phyloP scores from a whole-genome alignment of 23 red algal species.

The Agarophyton chilense region DNA sequence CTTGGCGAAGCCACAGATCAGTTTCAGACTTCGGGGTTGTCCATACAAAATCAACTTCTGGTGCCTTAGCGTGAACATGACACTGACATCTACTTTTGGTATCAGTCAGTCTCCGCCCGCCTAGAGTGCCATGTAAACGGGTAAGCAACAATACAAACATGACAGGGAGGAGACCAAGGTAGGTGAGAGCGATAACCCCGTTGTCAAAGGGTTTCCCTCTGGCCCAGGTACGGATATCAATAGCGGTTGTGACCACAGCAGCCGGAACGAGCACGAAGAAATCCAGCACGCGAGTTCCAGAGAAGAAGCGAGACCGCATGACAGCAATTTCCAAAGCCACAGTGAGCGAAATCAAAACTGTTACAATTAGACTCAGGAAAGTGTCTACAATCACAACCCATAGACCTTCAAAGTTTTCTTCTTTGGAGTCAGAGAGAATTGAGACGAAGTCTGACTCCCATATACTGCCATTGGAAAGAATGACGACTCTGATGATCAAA shows the following conservation, averaged over 20 bases:
- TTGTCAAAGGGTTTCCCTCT: background rate
- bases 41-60: conserved; percentile 76
- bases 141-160: conserved; percentile 32
- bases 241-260: background rate
- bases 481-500: conserved; percentile 19
- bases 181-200: conserved; percentile 7
- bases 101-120: conserved; percentile 18
- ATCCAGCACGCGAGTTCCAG: conserved; percentile 3
- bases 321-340: conserved; percentile 15
- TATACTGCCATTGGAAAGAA: conserved; percentile 23
- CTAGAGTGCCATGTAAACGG: conserved; percentile 46
- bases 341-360: conserved; percentile 25
- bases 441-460: conserved; percentile 11
- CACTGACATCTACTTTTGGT: background rate
- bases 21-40: conserved; percentile 42
- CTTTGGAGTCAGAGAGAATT: background rate
- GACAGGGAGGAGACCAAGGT: conserved; percentile 19
- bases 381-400: conserved; percentile 40
- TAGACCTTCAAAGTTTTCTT: background rate
- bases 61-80: conserved; percentile 3
- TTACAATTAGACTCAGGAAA: background rate
- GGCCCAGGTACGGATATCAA: conserved; percentile 17
- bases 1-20: conserved; percentile 60
- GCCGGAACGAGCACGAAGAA: conserved; percentile 52
- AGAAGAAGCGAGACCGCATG: conserved; percentile 30